Evolutionary conservation across 2,329 filamentous ascomycete genomes (phyloP).

Genomic region (Chrysosporium keratinophilum): DNA sequence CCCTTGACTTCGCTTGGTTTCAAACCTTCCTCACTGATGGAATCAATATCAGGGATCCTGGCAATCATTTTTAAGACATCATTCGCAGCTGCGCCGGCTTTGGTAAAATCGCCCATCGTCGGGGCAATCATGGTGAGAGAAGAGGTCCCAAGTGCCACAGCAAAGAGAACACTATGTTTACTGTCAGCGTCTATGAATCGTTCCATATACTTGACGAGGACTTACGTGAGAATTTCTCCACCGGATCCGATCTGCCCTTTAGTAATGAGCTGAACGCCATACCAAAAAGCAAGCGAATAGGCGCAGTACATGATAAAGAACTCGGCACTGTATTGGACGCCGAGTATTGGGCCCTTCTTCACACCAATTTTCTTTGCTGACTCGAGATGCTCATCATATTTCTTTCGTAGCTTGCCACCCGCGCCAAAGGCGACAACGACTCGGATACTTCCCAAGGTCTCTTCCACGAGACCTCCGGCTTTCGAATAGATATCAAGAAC

Average conservation of each 20-base stretch:
- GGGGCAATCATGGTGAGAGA: constrained; percentile 33
- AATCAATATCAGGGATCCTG: constrained; percentile 32
- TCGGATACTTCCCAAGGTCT: constrained; percentile 41
- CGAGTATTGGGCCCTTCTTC: constrained; percentile 24
- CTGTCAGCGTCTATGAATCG: constrained; percentile 2
- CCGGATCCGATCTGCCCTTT: constrained; percentile 19
- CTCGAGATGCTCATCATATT: constrained; percentile 23
- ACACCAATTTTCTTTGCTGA: constrained; percentile 22
- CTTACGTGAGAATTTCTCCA: constrained; percentile 22
- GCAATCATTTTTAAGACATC: constrained; percentile 36
- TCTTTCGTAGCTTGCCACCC: constrained; percentile 20
- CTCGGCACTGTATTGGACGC: constrained; percentile 23
- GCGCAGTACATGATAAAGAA: constrained; percentile 27
- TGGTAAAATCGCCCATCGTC: constrained; percentile 34
- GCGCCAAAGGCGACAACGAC: constrained; percentile 43
- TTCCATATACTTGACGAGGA: constrained; percentile 10
- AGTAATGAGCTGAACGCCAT: constrained; percentile 24
- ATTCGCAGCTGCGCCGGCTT: constrained; percentile 32
- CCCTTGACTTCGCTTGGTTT: constrained; percentile 22
- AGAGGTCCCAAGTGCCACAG: constrained; percentile 30
- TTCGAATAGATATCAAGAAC: constrained; percentile 27
- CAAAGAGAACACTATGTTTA: constrained; percentile 20
- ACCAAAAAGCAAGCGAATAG: constrained; percentile 29
- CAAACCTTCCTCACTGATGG: constrained; percentile 22
- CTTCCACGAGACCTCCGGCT: constrained; percentile 35